Evolutionary conservation across 371 early-diverging fungal genomes (phyloP).

Genomic region (Rhizomucor pusillus): DNA sequence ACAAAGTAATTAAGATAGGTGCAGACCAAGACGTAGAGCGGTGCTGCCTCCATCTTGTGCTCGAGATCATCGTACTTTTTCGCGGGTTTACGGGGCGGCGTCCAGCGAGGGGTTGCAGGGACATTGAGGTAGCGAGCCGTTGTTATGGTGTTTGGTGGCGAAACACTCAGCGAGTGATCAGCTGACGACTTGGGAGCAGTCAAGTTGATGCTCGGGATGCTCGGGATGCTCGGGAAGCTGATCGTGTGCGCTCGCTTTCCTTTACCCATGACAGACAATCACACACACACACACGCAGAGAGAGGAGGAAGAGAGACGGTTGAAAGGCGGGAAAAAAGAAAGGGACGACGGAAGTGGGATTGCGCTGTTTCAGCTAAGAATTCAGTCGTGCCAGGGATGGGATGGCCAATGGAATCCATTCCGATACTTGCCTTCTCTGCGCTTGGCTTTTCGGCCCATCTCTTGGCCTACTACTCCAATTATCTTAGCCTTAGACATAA

Average conservation of each 20-base stretch:
- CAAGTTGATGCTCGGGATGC: constrained; percentile 12
- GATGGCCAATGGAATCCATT: no score
- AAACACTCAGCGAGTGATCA: constrained; percentile 18
- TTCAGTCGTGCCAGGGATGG: no score
- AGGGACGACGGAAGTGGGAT: no score
- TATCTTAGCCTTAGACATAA: no score
- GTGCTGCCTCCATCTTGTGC: constrained; percentile 13
- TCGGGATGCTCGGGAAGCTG: constrained; percentile 17
- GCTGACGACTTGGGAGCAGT: constrained; percentile 17
- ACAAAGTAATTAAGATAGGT: constrained; percentile 94
- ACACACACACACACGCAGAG: no score
- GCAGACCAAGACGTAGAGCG: constrained; percentile 74
- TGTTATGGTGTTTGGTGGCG: constrained; percentile 1
- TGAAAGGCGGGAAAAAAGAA: no score
- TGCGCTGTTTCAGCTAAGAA: no score
- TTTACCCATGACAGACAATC: constrained; percentile 35
- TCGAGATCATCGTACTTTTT: constrained; percentile 15
- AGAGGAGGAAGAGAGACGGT: no score
- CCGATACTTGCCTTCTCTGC: no score
- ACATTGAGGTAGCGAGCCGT: neutral
- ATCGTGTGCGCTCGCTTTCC: constrained; percentile 33
- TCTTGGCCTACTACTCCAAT: no score
- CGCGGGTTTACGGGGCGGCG: constrained; percentile 14
- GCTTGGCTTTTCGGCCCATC: no score
- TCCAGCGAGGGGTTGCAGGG: constrained; percentile 6